These are phyloP conservation scores for Flaveria ramosissima DNA, from an alignment of 129 eudicot genomes.

Conservation along the genomic window DNA sequence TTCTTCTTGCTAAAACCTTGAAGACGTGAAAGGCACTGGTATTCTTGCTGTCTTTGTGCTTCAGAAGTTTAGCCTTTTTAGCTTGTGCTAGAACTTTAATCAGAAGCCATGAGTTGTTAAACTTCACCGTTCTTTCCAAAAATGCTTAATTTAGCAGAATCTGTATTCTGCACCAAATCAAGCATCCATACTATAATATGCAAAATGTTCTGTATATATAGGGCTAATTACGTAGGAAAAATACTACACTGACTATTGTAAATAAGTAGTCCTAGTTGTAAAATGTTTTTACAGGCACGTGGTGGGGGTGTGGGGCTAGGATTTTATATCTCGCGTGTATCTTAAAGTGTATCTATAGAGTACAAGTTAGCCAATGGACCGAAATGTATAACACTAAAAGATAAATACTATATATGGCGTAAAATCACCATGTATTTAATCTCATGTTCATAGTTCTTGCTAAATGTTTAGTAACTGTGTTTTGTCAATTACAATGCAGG, in stretches of 20 bases:
- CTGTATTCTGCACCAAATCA: not conserved
- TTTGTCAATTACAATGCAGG: constrained; percentile 49
- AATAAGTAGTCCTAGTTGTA: too few species aligned
- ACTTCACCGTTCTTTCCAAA: not conserved
- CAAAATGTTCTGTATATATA: not conserved
- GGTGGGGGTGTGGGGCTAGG: not conserved
- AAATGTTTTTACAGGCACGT: too few species aligned
- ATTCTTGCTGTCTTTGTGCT: not conserved
- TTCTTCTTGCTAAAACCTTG: not conserved
- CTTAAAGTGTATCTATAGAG: not conserved
- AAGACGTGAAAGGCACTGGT: not conserved
- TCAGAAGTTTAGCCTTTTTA: not conserved
- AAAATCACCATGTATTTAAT: not conserved
- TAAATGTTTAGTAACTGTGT: constrained; percentile 17
- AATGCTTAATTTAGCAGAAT: not conserved
- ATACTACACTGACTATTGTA: not conserved
- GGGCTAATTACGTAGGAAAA: not conserved
- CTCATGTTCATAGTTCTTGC: not conserved
- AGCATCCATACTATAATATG: not conserved
- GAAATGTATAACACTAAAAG: not conserved
- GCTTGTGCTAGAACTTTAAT: not conserved
- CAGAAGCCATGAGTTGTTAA: not conserved
- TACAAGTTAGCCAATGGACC: constrained; percentile 13
- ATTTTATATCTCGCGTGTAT: not conserved
- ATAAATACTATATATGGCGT: not conserved